These are phyloP conservation scores for Mrakia blollopis DNA, from an alignment of 768 basidiomycete genomes.

Conservation along the genomic window DNA sequence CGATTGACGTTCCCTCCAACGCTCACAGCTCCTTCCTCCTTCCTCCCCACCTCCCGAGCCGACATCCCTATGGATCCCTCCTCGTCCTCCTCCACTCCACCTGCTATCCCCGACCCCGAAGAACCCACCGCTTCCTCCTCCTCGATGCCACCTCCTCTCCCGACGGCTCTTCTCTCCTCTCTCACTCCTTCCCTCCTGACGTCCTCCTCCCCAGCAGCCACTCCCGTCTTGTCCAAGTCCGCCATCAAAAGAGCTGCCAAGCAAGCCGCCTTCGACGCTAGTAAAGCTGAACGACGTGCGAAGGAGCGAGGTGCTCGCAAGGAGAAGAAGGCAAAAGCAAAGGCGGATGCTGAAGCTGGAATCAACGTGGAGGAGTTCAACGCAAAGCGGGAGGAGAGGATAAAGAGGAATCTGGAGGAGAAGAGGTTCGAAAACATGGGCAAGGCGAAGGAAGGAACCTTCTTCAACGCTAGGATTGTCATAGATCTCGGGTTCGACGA, in stretches of 20 bases:
- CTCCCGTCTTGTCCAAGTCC: not conserved
- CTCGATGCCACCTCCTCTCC: not conserved
- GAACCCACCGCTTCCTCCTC: no score
- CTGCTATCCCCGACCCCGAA: no score
- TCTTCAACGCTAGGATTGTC: slow-evolving; percentile 42
- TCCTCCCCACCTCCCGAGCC: no score
- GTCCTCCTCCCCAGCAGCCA: not conserved
- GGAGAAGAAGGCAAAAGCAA: slow-evolving; percentile 9
- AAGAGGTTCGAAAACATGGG: slow-evolving; percentile 41
- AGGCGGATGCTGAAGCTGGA: slow-evolving; percentile 2
- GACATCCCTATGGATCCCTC: no score
- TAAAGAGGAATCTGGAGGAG: slow-evolving; percentile 47
- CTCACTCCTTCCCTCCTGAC: not conserved
- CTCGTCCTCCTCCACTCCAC: no score
- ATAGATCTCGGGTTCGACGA: slow-evolving; percentile 90
- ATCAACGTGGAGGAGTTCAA: slow-evolving; percentile 23
- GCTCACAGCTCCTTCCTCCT: no score
- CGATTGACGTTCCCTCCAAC: no score
- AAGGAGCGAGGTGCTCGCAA: not conserved
- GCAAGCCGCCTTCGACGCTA: not conserved
- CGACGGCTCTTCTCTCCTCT: not conserved
- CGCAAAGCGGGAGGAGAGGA: slow-evolving; percentile 3
- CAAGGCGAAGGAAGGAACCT: slow-evolving; percentile 34
- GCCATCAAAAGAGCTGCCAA: not conserved
- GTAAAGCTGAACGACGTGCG: not conserved